Conservation (phyloP, 2,329 filamentous ascomycete genomes). For the Aspergillus fructus region DNA sequence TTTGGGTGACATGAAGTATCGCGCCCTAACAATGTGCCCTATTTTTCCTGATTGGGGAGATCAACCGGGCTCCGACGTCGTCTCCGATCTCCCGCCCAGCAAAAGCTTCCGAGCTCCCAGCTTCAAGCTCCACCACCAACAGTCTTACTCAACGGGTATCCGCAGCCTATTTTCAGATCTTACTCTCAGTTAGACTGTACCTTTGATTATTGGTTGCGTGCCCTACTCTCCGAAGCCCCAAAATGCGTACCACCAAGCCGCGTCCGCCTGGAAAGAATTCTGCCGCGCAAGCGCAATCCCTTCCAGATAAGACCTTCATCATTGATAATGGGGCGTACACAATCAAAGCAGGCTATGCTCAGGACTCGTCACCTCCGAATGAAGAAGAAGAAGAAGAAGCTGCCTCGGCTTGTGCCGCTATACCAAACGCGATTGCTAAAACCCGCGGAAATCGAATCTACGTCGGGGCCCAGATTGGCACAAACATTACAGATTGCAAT, state of each 20-base stretch:
- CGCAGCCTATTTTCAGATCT: background rate
- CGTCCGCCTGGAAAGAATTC: constrained; percentile 52
- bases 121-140: constrained; percentile 2
- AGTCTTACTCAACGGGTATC: background rate
- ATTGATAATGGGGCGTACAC: constrained; percentile 92
- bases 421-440: constrained; percentile 87
- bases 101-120: constrained; percentile 13
- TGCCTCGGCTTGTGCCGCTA: constrained; percentile 58
- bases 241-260: constrained; percentile 36
- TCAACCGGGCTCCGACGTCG: constrained; percentile 11
- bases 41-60: constrained; percentile 20
- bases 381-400: constrained; percentile 42
- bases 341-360: constrained; percentile 81
- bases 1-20: background rate
- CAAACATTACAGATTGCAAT: constrained; percentile 80
- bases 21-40: constrained; percentile 25
- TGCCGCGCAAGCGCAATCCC: constrained; percentile 46
- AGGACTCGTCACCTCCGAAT: constrained; percentile 38
- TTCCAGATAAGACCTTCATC: constrained; percentile 70
- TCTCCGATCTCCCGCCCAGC: constrained; percentile 11
- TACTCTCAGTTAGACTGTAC: background rate
- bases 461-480: constrained; percentile 70
- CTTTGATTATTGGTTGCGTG: background rate
- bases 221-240: background rate
- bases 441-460: constrained; percentile 77